Base-by-base conservation (phyloP, 192 early-diverging fungal genomes). In the Backusella parvicylindrica region DNA sequence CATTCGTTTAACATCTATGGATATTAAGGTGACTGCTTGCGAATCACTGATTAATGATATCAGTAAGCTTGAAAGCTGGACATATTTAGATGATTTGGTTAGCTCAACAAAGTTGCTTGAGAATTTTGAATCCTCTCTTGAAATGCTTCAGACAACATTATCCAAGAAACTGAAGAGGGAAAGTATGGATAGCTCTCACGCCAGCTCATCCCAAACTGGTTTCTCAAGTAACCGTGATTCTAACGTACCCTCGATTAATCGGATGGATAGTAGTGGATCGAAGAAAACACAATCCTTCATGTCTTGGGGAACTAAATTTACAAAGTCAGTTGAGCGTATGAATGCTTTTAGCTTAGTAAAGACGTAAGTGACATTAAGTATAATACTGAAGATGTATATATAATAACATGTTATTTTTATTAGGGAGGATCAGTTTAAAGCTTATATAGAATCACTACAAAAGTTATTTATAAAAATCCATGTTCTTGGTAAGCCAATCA, bases 351-450 rank as follows among this genome's bases (percentile, higher is more conserved):
- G 68, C 15, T 41, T 70, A 21, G 49, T 41, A 13, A 43, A 30
- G 26, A 31, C 68, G 68, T 70, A 70, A 32, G 68, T 47, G 6
- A 1, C 18, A 6, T 28, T 12, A 23, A 65, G 6, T 6, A 65
- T 28, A 31, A 5, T 5, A 56, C 15, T 18, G 7, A 23, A 38
- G 6, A 38, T 38, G 37, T 38, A 9, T 38, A 38, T 38, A 9
- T 56, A 56, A 23, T 56, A 0, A 6, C 3, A 18, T 56, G 53
- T 56, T 35, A 13, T 1, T 18, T 30, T 16, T 6, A 28, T 16
- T 41, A 79, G 77, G 2, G 77, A 79, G 26, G 73, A 73, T 60
- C 30, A 70, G 31, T 70, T 64, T 38, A 73, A 79, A 43, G 64
- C 53, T 0, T 79, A 79, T 69, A 60, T 79, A 26, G 77, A 74